Base-by-base conservation (phyloP, 2,329 filamentous ascomycete species). In the Neonectria ditissima region DNA sequence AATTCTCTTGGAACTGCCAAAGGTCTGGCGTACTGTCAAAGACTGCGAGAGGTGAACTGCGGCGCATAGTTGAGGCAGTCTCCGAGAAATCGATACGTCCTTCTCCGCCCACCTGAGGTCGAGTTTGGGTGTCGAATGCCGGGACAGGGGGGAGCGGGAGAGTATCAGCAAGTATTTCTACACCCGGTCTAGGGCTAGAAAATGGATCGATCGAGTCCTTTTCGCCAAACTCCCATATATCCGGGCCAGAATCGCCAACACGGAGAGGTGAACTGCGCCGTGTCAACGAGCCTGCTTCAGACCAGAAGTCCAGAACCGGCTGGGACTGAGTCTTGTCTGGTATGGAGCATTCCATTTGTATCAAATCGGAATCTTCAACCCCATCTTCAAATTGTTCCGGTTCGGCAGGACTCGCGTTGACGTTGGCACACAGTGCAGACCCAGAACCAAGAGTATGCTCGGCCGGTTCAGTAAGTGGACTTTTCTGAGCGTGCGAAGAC, bases 41-140 rank as follows among this genome's bases (percentile, higher is more conserved):
- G 4, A 41, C 14, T 8, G 28, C 34, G 43, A 69, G 55, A 4
- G 77, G 76, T 4, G 77, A 79, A 41, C 77, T 79, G 20, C 77
- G 72, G 26, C 62, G 62, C 24, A 66, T 43, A 2, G 77, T 78
- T 2, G 77, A 77, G 11, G 77, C 77, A n/a, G 77, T 79, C 53
- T 79, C 77, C 0, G 77, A 79, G 20, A 79, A 76, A 39, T 79
- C 77, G 5, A 78, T 50, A 20, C 22, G 47, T 11, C 28, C 8
- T 14, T 43, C 34, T 4, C 11, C 26, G 22, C 58, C 48, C 14
- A 44, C 48, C 43, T 32, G 16, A n/a, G 55, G 16, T 8, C 43
- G 37, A n/a, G 39, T 26, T 13, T 13, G 32, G 9, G 24, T 16
- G 5, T 16, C 56, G 8, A 34, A 43, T 11, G 39, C 20, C 5